A percentile compares a stretch with the other conserved stretches of the same genome.
These are phyloP conservation scores for Phaffomyces opuntiae DNA, from an alignment of 805 yeast species.

Conservation along the genomic window DNA sequence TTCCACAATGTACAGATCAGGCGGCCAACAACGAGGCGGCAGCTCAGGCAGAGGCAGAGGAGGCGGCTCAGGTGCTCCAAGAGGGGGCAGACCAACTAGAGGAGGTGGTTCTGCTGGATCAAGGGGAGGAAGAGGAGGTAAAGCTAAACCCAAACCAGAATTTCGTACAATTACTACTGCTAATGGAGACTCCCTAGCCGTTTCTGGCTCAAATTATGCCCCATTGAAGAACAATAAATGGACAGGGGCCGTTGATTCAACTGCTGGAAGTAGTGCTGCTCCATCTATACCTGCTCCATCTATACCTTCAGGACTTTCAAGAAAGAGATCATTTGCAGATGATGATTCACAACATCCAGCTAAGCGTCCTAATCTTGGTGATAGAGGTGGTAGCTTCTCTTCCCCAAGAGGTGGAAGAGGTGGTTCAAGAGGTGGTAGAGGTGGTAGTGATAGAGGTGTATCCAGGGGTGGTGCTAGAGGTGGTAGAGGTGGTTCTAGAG, in stretches of 20 bases:
- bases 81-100: no score
- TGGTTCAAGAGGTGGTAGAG: neutral
- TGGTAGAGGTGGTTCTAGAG: neutral
- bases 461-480: neutral
- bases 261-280: neutral
- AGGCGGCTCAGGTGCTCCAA: no score
- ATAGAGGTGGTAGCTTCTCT: neutral
- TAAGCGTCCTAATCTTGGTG: neutral
- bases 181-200: conserved; percentile 1
- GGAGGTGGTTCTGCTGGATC: no score
- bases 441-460: no score
- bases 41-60: neutral
- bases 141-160: neutral
- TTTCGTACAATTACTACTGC: neutral
- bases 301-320: conserved; percentile 1
- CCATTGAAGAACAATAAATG: conserved; percentile 9
- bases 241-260: conserved; percentile 3
- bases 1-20: neutral
- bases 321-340: conserved; percentile 8
- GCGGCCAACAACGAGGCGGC: no score
- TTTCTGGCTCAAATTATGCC: conserved; percentile 11
- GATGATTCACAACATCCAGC: neutral
- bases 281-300: neutral
- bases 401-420: neutral
- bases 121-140: no score